Evolutionary conservation across 2,329 filamentous ascomycete species (phyloP), one percentile per base, ranked within the genome.

Genomic region (Xylaria sp.): DNA sequence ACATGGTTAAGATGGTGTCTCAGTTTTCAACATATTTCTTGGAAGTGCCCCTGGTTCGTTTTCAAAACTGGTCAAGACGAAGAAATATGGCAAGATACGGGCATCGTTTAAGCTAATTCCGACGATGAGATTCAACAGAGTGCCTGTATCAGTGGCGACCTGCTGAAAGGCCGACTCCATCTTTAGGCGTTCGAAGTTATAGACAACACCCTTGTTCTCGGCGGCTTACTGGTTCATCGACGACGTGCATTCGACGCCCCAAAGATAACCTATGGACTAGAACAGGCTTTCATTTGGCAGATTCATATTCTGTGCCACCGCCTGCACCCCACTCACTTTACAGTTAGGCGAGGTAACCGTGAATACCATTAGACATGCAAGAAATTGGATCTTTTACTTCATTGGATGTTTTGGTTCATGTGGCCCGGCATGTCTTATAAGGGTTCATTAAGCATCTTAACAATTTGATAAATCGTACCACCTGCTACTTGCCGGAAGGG

Each of bases 331-430:
- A 56, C 26, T 33, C 31, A 23, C 33, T 38, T 56, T 56, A 38
- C 28, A 56, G 31, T 6, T 38, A 56, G 53, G 33, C 53, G 53
- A 56, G 33, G 20, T 56, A 56, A 20, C 53, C 53, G 53, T 56
- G 53, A n/a, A n/a, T 28, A 53, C 33, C 31, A n/a, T 20, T 13
- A 38, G 17, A 10, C 3, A 56, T 38, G 31, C 10, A 38, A 38
- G 31, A 15, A 56, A 38, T 26, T 56, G 31, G 31, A 23, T 56
- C 28, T 15, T 38, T 23, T 56, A 23, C 13, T 23, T 20, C 1
- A 38, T 56, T 36, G 28, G 28, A 23, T 15, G 20, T n/a, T 23
- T 23, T 20, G 53, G 49, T 31, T 56, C 53, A 56, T 38, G 20
- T 38, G n/a, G 26, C 49, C 10, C 11, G 26, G 49, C 26, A 23